Conservation (phyloP, 176 grass and related monocot genomes). For the Pontederia paniculata region DNA sequence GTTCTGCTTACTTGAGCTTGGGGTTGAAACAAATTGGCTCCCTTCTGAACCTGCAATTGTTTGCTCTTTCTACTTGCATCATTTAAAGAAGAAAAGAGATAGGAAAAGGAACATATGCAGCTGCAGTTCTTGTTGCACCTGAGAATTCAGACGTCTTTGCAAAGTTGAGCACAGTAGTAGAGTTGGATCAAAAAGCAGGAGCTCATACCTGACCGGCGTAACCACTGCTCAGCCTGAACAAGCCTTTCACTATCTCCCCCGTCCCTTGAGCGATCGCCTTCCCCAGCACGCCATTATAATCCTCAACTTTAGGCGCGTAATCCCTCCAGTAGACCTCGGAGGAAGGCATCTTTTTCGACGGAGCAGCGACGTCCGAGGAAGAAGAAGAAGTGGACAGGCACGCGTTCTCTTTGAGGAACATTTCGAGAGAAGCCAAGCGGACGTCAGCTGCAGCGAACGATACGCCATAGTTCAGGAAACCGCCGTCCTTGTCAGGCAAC, state of each 20-base stretch:
- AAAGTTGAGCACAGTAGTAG: background rate
- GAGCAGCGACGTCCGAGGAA: background rate
- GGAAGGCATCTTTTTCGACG: background rate
- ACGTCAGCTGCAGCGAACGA: slow-evolving; percentile 35
- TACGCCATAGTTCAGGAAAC: slow-evolving; percentile 85
- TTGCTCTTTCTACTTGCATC: too few species aligned
- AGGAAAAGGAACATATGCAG: too few species aligned
- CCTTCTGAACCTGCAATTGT: slow-evolving; percentile 51
- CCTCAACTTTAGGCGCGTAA: slow-evolving; percentile 47
- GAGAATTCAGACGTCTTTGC: too few species aligned
- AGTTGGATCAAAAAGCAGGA: background rate
- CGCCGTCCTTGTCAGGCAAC: slow-evolving; percentile 46
- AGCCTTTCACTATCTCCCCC: slow-evolving; percentile 68
- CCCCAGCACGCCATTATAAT: slow-evolving; percentile 62
- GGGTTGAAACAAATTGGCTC: slow-evolving; percentile 61
- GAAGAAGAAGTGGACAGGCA: slow-evolving; percentile 51
- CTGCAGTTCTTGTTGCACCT: background rate
- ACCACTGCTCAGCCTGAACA: slow-evolving; percentile 83
- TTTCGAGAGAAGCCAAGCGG: slow-evolving; percentile 48
- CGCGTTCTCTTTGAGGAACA: slow-evolving; percentile 41
- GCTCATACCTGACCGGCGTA: slow-evolving; percentile 52
- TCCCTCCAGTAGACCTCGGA: slow-evolving; percentile 64
- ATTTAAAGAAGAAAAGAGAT: too few species aligned
- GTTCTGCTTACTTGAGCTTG: slow-evolving; percentile 24
- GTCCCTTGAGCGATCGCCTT: slow-evolving; percentile 72